Percentiles rank a stretch among this genome's conserved stretches.
Conservation (phyloP, 202 grass and related monocot genomes). For the Setaria viridis region DNA sequence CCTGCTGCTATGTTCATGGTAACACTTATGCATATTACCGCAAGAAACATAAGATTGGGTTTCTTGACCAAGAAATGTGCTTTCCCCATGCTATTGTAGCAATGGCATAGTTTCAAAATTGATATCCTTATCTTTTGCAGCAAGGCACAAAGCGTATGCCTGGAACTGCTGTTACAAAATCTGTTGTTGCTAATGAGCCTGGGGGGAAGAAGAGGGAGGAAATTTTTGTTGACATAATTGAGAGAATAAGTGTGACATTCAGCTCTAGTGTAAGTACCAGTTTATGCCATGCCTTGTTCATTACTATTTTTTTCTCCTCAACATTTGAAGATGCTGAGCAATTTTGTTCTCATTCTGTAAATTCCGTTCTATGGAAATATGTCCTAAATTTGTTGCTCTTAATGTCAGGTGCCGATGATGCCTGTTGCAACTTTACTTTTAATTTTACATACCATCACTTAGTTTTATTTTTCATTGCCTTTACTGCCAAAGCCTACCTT, state of each 20-base stretch:
- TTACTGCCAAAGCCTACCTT: conserved; percentile 6
- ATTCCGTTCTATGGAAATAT: neutral
- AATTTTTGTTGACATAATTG: conserved; percentile 99
- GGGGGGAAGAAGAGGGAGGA: conserved; percentile 98
- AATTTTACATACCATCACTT: conserved; percentile 25
- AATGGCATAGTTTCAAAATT: conserved; percentile 37
- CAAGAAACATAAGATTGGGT: neutral
- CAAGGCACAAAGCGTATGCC: conserved; percentile 98
- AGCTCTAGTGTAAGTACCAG: conserved; percentile 87
- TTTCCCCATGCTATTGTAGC: conserved; percentile 19
- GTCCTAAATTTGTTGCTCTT: neutral
- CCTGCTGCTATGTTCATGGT: conserved; percentile 99
- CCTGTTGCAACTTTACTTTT: conserved; percentile 24
- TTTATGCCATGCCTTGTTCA: neutral
- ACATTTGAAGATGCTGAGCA: conserved; percentile 10
- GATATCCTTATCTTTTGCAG: conserved; percentile 62
- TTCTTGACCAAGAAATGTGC: conserved; percentile 34
- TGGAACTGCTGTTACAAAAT: conserved; percentile 99
- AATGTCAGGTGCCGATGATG: neutral
- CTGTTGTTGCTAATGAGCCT: conserved; percentile 87
- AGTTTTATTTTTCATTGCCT: neutral
- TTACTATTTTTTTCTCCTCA: neutral
- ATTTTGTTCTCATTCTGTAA: conserved; percentile 3
- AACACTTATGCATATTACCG: conserved; percentile 31
- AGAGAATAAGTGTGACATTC: conserved; percentile 99